A percentile compares a stretch with the other conserved stretches of the same genome.
phyloP scores from a whole-genome alignment of 495 filamentous ascomycete genomes.

The Hypoxylon rickii region DNA sequence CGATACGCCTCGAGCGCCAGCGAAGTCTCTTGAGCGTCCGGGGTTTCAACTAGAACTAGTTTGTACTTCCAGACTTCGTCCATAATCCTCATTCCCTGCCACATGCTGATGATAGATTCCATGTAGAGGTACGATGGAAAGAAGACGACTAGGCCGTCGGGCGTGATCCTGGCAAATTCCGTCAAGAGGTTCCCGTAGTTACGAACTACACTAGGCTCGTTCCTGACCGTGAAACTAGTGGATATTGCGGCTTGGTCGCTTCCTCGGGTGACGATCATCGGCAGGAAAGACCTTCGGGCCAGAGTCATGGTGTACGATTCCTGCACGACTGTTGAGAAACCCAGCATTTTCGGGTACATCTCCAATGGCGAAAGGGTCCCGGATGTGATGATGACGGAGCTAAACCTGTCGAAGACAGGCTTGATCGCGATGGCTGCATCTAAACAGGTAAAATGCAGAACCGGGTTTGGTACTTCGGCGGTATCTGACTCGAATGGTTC shows the following conservation, averaged over 20 bases:
- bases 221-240: constrained; percentile 89
- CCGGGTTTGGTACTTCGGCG: constrained; percentile 92
- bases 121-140: constrained; percentile 99
- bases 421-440: constrained; percentile 99
- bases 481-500: constrained; percentile 96
- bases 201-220: constrained; percentile 89
- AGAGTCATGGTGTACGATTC: constrained; percentile 98
- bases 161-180: constrained; percentile 92
- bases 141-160: constrained; percentile 97
- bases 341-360: constrained; percentile 99
- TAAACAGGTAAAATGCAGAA: constrained; percentile 94
- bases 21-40: constrained; percentile 95
- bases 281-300: constrained; percentile 90
- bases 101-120: constrained; percentile 98
- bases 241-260: constrained; percentile 91
- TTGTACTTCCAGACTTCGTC: constrained; percentile 99
- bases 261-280: constrained; percentile 95
- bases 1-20: constrained; percentile 96
- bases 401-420: constrained; percentile 95
- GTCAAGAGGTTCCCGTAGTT: constrained; percentile 94
- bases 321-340: constrained; percentile 87
- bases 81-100: constrained; percentile 96
- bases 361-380: constrained; percentile 96
- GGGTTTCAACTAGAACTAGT: constrained; percentile 95
- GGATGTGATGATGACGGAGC: constrained; percentile 97